Evolutionary conservation across 257 asterid genomes (phyloP), one percentile per base, ranked within the genome.

Genomic region (Pogostemon cablin): DNA sequence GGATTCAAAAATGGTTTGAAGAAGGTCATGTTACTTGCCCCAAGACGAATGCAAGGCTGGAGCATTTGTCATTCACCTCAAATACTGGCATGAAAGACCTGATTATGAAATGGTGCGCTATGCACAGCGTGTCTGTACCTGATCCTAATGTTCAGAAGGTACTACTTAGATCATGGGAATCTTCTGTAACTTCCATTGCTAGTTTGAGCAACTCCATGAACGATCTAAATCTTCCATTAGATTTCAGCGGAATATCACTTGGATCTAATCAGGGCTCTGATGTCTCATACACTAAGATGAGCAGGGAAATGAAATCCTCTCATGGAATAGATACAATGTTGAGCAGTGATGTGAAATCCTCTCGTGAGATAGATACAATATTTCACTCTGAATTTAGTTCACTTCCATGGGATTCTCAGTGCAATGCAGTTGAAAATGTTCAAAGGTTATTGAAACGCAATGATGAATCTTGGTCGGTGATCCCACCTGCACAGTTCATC

Each of bases 1-100:
- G 96, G 96, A 86, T 93, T 71, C 88, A 91, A 74, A 93, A 82
- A 65, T 93, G 99, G 99, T 84, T 93, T 40, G 91, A 81, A 38
- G 95, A 91, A 82, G 96, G 96, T 46, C 82, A 88, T 63, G 72
- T 73, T 52, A 73, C 81, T 55, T 93, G 98, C 78, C 99, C 99
- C 2, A 84, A 77, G 80, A 89, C 95, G 5, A 77, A 79, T 40
- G 53, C 3, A 72, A 83, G 74, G 77, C 81, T 93, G 60, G 34
- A 64, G 47, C 77, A 81, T 76, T 69, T 87, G 61, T 80, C 86
- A 7, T 55, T 81, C 77, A 89, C 90, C 12, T 82, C 96, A 11
- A 91, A 91, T 84, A 59, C 72, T 9, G 49, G 76, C 67, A 84
- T 89, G 83, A 89, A 86, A 78, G 83, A 81, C 59, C 77, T 87